phyloP scores from a whole-genome alignment of 257 asterid genomes.

The Solanum virginianum region DNA sequence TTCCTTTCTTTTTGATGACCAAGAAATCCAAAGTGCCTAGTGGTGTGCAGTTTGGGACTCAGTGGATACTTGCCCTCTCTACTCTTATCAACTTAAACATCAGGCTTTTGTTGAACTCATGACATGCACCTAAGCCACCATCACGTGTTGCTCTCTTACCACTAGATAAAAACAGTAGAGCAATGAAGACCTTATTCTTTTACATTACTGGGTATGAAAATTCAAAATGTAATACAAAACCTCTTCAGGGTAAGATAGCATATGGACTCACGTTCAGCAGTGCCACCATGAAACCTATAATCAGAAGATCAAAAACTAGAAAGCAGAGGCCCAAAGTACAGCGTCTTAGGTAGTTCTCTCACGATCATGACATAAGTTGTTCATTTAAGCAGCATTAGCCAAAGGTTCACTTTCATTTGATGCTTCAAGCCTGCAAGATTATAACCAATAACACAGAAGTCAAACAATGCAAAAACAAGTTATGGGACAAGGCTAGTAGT shows the following conservation, averaged over 20 bases:
- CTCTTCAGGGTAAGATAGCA: background rate
- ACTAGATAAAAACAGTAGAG: background rate
- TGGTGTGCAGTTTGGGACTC: background rate
- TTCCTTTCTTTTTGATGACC: background rate
- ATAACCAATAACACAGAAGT: background rate
- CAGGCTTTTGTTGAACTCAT: background rate
- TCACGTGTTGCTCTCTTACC: background rate
- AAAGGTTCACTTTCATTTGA: conserved; percentile 32
- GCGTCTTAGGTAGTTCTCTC: background rate
- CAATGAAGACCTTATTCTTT: background rate
- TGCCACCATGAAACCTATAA: background rate
- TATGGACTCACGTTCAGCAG: background rate
- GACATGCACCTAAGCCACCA: background rate
- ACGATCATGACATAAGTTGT: background rate
- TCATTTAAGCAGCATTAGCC: conserved; percentile 40
- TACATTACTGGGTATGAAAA: background rate
- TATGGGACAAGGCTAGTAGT: background rate
- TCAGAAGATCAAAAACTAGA: background rate
- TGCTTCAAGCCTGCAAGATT: conserved; percentile 47
- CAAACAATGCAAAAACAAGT: background rate
- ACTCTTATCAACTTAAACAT: background rate
- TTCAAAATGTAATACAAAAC: background rate
- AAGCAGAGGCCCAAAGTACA: background rate
- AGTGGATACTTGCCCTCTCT: background rate
- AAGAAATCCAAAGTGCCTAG: background rate